Percentiles rank a stretch among this genome's conserved stretches.
phyloP scores from a whole-genome alignment of 2,329 filamentous ascomycete genomes.

The Neonectria faginata region DNA sequence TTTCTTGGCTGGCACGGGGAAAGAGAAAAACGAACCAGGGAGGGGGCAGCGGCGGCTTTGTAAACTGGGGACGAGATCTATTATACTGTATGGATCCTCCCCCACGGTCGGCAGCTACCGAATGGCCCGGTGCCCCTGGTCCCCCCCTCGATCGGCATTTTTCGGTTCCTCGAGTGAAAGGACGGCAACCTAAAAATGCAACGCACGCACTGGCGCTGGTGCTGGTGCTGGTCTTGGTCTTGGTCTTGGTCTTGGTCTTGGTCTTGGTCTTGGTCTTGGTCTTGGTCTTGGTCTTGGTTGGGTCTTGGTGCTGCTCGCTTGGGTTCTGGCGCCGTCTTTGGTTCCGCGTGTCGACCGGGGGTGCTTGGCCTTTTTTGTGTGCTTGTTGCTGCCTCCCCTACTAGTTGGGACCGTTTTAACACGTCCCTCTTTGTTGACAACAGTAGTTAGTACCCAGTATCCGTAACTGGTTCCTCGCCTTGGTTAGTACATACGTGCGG shows the following conservation, averaged over 20 bases:
- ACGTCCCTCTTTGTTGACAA: neutral
- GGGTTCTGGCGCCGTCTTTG: slow-evolving; percentile 22
- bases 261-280: slow-evolving; percentile 8
- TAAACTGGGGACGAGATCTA: slow-evolving; percentile 18
- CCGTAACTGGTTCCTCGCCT: slow-evolving; percentile 10
- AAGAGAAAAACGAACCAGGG: neutral
- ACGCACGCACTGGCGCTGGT: slow-evolving; percentile 12
- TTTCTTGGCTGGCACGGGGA: neutral
- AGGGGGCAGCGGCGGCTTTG: neutral
- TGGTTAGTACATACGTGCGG: neutral
- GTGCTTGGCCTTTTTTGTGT: slow-evolving; percentile 3
- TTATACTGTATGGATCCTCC: slow-evolving; percentile 26
- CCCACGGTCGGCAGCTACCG: slow-evolving; percentile 17
- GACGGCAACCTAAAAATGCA: neutral
- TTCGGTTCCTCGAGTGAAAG: neutral
- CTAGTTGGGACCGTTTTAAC: slow-evolving; percentile 10
- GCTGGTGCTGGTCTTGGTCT: slow-evolving; percentile 20
- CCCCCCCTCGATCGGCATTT: neutral
- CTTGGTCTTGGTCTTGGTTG: slow-evolving; percentile 19
- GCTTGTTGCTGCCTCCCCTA: slow-evolving; percentile 4
- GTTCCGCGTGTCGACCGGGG: slow-evolving; percentile 17
- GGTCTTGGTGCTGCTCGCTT: neutral
- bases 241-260: slow-evolving; percentile 17
- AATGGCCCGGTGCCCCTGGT: slow-evolving; percentile 20
- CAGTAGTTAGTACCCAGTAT: neutral